Conservation (phyloP, 495 filamentous ascomycete species). For the Rhypophila decipiens region DNA sequence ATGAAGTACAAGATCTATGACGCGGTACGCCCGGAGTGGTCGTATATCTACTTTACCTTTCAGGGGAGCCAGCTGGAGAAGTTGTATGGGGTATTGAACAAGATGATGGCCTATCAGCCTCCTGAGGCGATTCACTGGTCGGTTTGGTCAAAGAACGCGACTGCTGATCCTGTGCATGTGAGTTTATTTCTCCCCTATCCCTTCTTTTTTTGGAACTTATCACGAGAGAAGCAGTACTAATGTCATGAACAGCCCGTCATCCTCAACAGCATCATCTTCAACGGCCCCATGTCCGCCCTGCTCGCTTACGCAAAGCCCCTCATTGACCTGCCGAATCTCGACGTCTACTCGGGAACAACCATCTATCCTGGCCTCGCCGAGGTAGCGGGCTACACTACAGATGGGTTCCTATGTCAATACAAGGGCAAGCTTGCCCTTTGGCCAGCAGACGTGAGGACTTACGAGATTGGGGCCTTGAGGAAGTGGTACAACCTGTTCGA, state of each 20-base stretch:
- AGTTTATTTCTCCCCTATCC: slow-evolving; percentile 2
- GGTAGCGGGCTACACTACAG: slow-evolving; percentile 29
- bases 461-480: slow-evolving; percentile 36
- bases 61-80: slow-evolving; percentile 41
- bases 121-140: slow-evolving; percentile 38
- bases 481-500: slow-evolving; percentile 37
- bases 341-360: slow-evolving; percentile 16
- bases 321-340: slow-evolving; percentile 31
- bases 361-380: slow-evolving; percentile 36
- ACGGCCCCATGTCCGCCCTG: slow-evolving; percentile 15
- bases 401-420: slow-evolving; percentile 34
- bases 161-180: slow-evolving; percentile 32
- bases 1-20: slow-evolving; percentile 44
- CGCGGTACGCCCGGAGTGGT: slow-evolving; percentile 27
- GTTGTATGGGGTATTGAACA: slow-evolving; percentile 39
- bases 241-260: background rate
- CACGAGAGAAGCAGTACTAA: background rate
- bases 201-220: background rate
- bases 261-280: background rate
- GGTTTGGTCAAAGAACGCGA: slow-evolving; percentile 33
- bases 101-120: slow-evolving; percentile 28
- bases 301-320: slow-evolving; percentile 35
- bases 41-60: slow-evolving; percentile 38
- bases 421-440: slow-evolving; percentile 32
- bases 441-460: slow-evolving; percentile 37